Conservation (phyloP, 1,284 basidiomycete species). For the Vanrija sp. region DNA sequence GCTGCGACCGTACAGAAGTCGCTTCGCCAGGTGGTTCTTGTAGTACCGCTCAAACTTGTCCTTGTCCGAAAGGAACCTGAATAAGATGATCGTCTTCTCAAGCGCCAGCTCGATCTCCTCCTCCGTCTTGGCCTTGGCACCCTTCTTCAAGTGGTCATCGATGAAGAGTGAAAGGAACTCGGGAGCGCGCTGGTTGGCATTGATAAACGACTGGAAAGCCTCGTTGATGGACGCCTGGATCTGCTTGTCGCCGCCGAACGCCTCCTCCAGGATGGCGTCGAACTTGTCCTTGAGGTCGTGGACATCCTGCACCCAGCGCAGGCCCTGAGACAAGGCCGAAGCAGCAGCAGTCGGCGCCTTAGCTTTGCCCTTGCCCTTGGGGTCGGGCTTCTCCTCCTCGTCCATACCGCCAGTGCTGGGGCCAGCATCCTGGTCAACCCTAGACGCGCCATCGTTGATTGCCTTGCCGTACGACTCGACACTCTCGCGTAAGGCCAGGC, state of each 20-base stretch:
- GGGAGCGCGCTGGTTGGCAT: slow-evolving; percentile 78
- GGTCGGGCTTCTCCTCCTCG: slow-evolving; percentile 33
- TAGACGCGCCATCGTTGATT: slow-evolving; percentile 62
- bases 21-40: slow-evolving; percentile 91
- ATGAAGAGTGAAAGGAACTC: slow-evolving; percentile 97
- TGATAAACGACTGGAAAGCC: slow-evolving; percentile 91
- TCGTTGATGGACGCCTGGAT: slow-evolving; percentile 84
- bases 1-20: slow-evolving; percentile 77
- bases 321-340: slow-evolving; percentile 54
- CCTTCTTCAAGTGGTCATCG: slow-evolving; percentile 93
- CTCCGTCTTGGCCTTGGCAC: slow-evolving; percentile 96
- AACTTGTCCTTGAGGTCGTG: slow-evolving; percentile 89
- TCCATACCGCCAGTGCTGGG: slow-evolving; percentile 22
- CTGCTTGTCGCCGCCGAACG: slow-evolving; percentile 71
- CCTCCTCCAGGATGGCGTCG: slow-evolving; percentile 66
- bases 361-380: slow-evolving; percentile 61
- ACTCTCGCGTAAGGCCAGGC: slow-evolving; percentile 68
- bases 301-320: slow-evolving; percentile 93
- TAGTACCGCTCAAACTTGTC: slow-evolving; percentile 98
- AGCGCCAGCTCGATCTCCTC: slow-evolving; percentile 81
- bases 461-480: slow-evolving; percentile 72
- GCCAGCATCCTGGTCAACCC: slow-evolving; percentile 31
- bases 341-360: slow-evolving; percentile 42
- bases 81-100: slow-evolving; percentile 92
- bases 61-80: slow-evolving; percentile 92